Base-by-base conservation (phyloP, 805 yeast genomes). In the Schwanniomyces occidentalis region DNA sequence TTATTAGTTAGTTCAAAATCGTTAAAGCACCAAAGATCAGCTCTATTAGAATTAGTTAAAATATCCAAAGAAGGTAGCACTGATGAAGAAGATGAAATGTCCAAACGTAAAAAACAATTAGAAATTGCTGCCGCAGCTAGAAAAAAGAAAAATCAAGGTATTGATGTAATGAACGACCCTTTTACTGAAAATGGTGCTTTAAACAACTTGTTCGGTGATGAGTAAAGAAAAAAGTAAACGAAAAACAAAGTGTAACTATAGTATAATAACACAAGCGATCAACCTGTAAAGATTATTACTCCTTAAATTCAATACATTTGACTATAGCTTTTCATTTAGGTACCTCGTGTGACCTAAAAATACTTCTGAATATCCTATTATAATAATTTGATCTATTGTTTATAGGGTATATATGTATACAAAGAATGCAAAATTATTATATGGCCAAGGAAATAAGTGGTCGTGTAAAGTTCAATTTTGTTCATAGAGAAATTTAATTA, bases 11-110 rank as follows among this genome's bases (percentile, higher is more conserved):
- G 72, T 32, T 80, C 87, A n/a, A 75, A 80, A 54, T 73, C 80
- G 30, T 65, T 83, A 46, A 75, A 89, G 43, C 93, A 85, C 49
- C 95, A 88, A 63, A 72, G 95, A 43, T 79, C 84, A 16, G 80
- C 88, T 16, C 74, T 90, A 60, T 60, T 87, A 40, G 93, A 85
- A 41, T 78, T 87, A 54, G 70, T 90, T n/a, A 73, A 78, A 31
- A 71, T 76, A 36, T 76, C 84, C 14, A 79, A 78, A 42, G 77
- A 69, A 46, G 49, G 48, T 23, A 41, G 28, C 7, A 30, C 34
- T 17, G 28, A 37, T 19, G 48, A 43, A 8, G 52, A 49, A 6
- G 61, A 60, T 24, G 69, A 61, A 32, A 72, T 64, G 61, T 65
- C 57, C 55, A 76, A 62, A 52, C 72, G 78, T 53, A 72, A 62